Evolutionary conservation across 257 asterid species (phyloP), one percentile per base, ranked within the genome.

Genomic region (Lycium barbarum): DNA sequence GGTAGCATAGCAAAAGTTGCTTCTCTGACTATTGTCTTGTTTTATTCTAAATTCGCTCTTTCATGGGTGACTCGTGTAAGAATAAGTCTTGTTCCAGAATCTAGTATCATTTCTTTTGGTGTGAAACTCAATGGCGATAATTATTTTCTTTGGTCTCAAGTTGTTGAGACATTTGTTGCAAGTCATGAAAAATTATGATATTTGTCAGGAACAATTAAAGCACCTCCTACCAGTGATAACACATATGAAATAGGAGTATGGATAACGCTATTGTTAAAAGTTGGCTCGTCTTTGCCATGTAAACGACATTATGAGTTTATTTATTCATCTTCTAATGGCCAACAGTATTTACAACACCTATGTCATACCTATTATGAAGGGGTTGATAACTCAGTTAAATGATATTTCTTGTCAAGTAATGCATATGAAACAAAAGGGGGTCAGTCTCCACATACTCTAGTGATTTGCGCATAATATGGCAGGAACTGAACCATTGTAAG

Each of bases 91-190:
- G 58, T 54, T 11, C 17, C 6, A 54, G 17, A 54, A 54, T 15
- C 58, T 54, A 0, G 11, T n/a, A n/a, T n/a, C n/a, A n/a, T n/a
- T n/a, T n/a, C n/a, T n/a, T n/a, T 53, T 51, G 57, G 57, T 51
- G 57, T 51, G 15, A 51, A 51, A 51, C 5, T 51, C 15, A 51
- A 51, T 51, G 57, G 57, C 57, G 9, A 51, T 0, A 51, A 11
- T 51, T 9, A 51, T 10, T 51, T 2, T 51, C 15, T 51, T 9
- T 78, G 47, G 47, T 78, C 82, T n/a, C 13, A 53, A 18, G 43
- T 78, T 18, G 63, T 78, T 18, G 65, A n/a, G 43, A 51, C 20
- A 36, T 79, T n/a, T 51, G 36, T 79, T 58, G 83, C 15, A 51
- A 79, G 57, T 55, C n/a, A 7, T 55, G 83, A 13, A 58, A 79